phyloP scores from a whole-genome alignment of 352 stramenopile genomes.

The Phytophthora foliorum region DNA sequence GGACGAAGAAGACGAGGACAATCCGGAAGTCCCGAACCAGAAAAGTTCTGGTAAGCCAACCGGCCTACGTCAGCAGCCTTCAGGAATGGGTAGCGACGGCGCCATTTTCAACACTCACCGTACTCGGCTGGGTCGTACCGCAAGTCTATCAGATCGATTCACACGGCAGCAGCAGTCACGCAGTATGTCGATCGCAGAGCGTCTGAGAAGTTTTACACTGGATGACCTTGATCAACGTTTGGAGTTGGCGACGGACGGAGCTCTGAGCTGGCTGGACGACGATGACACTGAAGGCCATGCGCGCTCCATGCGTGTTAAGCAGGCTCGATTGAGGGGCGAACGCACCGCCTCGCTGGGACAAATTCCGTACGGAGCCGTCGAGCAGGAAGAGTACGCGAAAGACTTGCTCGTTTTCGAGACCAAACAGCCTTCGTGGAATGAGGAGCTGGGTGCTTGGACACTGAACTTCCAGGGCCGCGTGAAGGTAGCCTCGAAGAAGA shows the following conservation, averaged over 20 bases:
- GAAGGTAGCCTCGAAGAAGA: constrained; percentile 93
- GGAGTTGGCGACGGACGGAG: constrained; percentile 38
- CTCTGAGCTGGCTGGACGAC: constrained; percentile 57
- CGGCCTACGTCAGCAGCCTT: constrained; percentile 28
- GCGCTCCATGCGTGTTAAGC: constrained; percentile 52
- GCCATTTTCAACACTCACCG: constrained; percentile 59
- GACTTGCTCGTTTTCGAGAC: constrained; percentile 89
- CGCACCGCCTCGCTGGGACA: constrained; percentile 38
- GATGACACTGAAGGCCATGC: constrained; percentile 55
- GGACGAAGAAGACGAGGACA: constrained; percentile 20
- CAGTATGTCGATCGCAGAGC: constrained; percentile 59
- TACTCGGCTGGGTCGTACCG: constrained; percentile 57
- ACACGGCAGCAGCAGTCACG: constrained; percentile 63
- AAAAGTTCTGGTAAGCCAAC: constrained; percentile 12
- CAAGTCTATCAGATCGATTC: constrained; percentile 71
- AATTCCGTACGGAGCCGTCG: constrained; percentile 67
- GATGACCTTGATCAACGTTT: constrained; percentile 63
- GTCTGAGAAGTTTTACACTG: constrained; percentile 63
- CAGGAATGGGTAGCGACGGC: constrained; percentile 53
- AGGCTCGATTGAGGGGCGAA: constrained; percentile 35
- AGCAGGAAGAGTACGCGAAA: constrained; percentile 78
- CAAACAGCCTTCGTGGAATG: constrained; percentile 88
- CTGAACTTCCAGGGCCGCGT: constrained; percentile 92
- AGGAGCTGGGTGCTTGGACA: constrained; percentile 85
- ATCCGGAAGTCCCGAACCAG: constrained; percentile 2